These are phyloP conservation scores for Collybia sp. DNA, from an alignment of 768 basidiomycete genomes.

Conservation along the genomic window DNA sequence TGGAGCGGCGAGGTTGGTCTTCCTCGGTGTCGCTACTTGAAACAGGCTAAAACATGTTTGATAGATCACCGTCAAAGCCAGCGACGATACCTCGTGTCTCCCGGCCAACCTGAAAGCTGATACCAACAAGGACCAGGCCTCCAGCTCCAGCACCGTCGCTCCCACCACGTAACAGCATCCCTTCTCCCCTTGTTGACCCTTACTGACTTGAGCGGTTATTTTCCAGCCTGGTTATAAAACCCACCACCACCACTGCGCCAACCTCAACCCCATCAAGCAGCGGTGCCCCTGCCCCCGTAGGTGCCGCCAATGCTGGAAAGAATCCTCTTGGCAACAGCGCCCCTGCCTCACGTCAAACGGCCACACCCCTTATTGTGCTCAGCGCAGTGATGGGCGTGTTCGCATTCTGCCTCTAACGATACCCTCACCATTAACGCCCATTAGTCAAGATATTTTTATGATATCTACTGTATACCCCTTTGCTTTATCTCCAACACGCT, in stretches of 20 bases:
- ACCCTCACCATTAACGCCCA: conserved; percentile 16
- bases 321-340: conserved; percentile 28
- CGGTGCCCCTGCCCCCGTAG: conserved; percentile 26
- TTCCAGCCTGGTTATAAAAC: conserved; percentile 16
- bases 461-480: conserved; percentile 12
- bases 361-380: conserved; percentile 35
- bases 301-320: conserved; percentile 41
- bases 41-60: too few species aligned
- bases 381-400: conserved; percentile 34
- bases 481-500: conserved; percentile 7
- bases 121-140: conserved; percentile 5
- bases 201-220: not conserved
- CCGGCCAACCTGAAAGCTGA: conserved; percentile 9
- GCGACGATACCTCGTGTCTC: conserved; percentile 35
- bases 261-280: conserved; percentile 3
- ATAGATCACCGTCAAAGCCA: conserved; percentile 34
- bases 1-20: conserved; percentile 59
- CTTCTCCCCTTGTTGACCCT: not conserved
- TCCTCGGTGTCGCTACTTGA: too few species aligned
- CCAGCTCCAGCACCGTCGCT: conserved; percentile 1
- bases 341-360: conserved; percentile 29
- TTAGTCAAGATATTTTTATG: conserved; percentile 8
- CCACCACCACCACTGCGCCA: conserved; percentile 10
- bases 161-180: conserved; percentile 10
- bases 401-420: conserved; percentile 31